These are phyloP conservation scores for Blepharisma undulans DNA, from an alignment of 169 alveolate species.

Conservation along the genomic window DNA sequence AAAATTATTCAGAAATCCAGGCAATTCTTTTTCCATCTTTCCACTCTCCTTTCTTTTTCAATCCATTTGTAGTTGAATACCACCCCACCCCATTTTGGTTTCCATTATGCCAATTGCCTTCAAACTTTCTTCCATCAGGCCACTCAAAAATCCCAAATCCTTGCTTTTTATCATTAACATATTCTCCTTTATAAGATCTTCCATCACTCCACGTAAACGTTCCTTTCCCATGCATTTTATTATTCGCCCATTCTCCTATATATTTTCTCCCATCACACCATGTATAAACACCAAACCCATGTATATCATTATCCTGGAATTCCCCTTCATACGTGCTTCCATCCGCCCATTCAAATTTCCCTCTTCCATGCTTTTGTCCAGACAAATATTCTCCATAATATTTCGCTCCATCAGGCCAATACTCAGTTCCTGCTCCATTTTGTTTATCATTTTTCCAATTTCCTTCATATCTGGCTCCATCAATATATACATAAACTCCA, in stretches of 20 bases:
- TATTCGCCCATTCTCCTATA: slow-evolving; percentile 67
- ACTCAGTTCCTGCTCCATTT: slow-evolving; percentile 67
- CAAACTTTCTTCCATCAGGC: slow-evolving; percentile 75
- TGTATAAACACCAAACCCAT: slow-evolving; percentile 62
- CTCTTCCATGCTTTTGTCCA: slow-evolving; percentile 65
- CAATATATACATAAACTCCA: slow-evolving; percentile 31
- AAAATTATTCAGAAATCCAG: neutral
- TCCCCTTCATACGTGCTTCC: slow-evolving; percentile 68
- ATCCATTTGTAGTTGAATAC: slow-evolving; percentile 50
- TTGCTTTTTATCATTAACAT: slow-evolving; percentile 68
- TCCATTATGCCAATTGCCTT: slow-evolving; percentile 73
- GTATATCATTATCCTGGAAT: slow-evolving; percentile 54
- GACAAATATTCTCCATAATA: slow-evolving; percentile 57
- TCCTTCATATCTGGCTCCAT: slow-evolving; percentile 76
- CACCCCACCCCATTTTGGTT: slow-evolving; percentile 75
- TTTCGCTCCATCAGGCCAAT: slow-evolving; percentile 60
- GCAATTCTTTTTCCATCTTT: slow-evolving; percentile 70
- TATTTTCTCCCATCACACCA: slow-evolving; percentile 72
- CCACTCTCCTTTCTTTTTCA: slow-evolving; percentile 70
- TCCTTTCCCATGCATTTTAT: slow-evolving; percentile 73
- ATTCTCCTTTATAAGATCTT: slow-evolving; percentile 67
- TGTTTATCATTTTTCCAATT: slow-evolving; percentile 70
- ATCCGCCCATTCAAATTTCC: slow-evolving; percentile 67
- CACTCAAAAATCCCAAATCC: slow-evolving; percentile 74
- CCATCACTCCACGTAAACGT: slow-evolving; percentile 73